These are phyloP conservation scores for Phialocephala sp. DNA, from an alignment of 2,329 filamentous ascomycete species.

Conservation along the genomic window DNA sequence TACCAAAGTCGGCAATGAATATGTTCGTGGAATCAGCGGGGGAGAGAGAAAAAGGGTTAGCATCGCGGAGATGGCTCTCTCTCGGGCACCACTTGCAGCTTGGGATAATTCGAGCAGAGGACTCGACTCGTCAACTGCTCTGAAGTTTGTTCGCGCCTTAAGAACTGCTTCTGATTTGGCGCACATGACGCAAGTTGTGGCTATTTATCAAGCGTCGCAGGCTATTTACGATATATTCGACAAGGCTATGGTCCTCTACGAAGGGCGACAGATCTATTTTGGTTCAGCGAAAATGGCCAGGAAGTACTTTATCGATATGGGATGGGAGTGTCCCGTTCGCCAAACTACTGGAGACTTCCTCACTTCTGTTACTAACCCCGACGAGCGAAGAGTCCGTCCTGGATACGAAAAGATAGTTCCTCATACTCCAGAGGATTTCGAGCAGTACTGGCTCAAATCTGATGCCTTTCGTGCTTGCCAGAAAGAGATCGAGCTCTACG, in stretches of 20 bases:
- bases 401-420: slow-evolving; percentile 68
- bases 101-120: slow-evolving; percentile 81
- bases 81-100: slow-evolving; percentile 65
- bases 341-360: slow-evolving; percentile 75
- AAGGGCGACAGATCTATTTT: neutral
- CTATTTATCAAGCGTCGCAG: slow-evolving; percentile 73
- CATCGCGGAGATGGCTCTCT: neutral
- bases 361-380: slow-evolving; percentile 69
- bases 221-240: slow-evolving; percentile 57
- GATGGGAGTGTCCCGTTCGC: slow-evolving; percentile 55
- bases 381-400: slow-evolving; percentile 43
- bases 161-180: slow-evolving; percentile 67
- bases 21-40: neutral
- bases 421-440: slow-evolving; percentile 70
- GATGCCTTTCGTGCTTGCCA: neutral
- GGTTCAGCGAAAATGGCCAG: neutral
- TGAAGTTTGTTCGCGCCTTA: slow-evolving; percentile 74
- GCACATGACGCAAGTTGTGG: slow-evolving; percentile 54
- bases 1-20: neutral
- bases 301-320: neutral
- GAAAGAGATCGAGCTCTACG: slow-evolving; percentile 38
- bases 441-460: slow-evolving; percentile 46
- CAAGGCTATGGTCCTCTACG: neutral
- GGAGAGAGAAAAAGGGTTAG: neutral
- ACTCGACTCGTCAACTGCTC: slow-evolving; percentile 73